Percentiles rank a stretch among this genome's conserved stretches.
Evolutionary conservation across 108 stramenopile genomes (phyloP).

Genomic region (Skeletonema menzelii): DNA sequence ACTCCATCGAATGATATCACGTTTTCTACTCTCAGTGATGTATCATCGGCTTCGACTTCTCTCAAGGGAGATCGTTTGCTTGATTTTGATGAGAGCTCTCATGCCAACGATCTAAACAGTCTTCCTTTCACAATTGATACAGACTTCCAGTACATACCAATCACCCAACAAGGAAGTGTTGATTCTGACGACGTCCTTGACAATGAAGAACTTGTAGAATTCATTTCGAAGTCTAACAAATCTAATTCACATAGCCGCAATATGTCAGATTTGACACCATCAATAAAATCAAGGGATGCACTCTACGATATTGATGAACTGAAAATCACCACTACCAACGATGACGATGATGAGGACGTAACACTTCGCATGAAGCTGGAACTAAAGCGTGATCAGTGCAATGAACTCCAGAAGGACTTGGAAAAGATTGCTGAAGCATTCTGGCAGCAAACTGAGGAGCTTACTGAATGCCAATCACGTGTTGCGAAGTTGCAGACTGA

Average conservation of each 20-base stretch:
- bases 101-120: neutral
- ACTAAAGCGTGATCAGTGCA: neutral
- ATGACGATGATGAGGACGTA: neutral
- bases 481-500: neutral
- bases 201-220: neutral
- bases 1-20: neutral
- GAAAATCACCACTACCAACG: neutral
- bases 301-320: neutral
- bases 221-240: neutral
- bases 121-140: neutral
- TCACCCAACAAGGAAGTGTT: neutral
- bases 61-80: neutral
- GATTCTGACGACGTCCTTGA: neutral
- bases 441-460: neutral
- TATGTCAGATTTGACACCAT: neutral
- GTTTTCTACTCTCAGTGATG: neutral
- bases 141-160: neutral
- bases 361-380: neutral
- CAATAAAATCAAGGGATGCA: neutral
- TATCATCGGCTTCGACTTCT: neutral
- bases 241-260: neutral
- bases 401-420: neutral
- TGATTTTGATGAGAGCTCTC: neutral
- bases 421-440: neutral
- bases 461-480: neutral